Conservation (phyloP, 495 filamentous ascomycete genomes). For the Baudoinia panamericana region DNA sequence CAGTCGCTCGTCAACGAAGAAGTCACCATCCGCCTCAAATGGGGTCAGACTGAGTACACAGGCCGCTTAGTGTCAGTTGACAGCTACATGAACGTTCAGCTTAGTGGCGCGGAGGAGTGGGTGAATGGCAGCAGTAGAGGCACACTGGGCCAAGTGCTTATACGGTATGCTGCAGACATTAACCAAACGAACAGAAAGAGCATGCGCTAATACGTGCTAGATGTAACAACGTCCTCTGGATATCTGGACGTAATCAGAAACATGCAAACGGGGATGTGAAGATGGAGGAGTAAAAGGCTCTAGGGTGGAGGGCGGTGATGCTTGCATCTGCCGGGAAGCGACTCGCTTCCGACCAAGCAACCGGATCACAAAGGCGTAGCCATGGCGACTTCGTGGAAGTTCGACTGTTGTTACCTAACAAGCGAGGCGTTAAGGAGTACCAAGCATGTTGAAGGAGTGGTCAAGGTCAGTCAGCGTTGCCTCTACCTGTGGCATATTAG, state of each 20-base stretch:
- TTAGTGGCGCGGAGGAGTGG: conserved; percentile 78
- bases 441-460: no score
- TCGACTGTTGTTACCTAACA: background rate
- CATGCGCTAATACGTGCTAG: conserved; percentile 29
- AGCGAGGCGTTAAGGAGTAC: conserved; percentile 3
- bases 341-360: background rate
- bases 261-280: conserved; percentile 40
- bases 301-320: no score
- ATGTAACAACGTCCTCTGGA: conserved; percentile 95
- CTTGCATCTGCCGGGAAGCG: conserved; percentile 25
- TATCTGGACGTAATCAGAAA: conserved; percentile 47
- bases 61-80: conserved; percentile 83
- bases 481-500: no score
- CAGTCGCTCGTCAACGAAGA: conserved; percentile 79
- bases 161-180: conserved; percentile 46
- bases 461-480: no score
- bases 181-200: conserved; percentile 18
- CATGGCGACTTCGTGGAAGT: background rate
- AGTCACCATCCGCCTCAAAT: conserved; percentile 86
- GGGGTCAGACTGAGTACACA: conserved; percentile 94
- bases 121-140: conserved; percentile 79
- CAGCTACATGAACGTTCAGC: conserved; percentile 97
- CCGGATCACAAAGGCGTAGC: background rate
- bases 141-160: conserved; percentile 75
- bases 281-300: conserved; percentile 46